phyloP scores from a whole-genome alignment of 2,329 filamentous ascomycete species.

The Xylariomycetidae sp. region DNA sequence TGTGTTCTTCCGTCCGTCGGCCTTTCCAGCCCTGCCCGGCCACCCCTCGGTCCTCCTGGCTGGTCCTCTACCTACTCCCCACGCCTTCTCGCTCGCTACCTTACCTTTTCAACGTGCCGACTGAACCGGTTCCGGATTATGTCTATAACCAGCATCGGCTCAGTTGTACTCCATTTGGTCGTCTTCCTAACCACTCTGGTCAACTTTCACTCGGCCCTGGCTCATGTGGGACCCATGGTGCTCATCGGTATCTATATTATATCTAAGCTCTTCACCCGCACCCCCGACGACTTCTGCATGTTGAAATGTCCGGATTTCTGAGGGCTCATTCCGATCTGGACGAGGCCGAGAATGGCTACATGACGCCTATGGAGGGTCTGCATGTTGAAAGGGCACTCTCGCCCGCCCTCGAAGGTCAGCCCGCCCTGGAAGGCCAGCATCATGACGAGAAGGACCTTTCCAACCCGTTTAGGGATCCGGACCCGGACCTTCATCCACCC shows the following conservation, averaged over 20 bases:
- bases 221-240: slow-evolving; percentile 40
- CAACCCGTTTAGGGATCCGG: slow-evolving; percentile 8
- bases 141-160: slow-evolving; percentile 46
- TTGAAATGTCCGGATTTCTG: slow-evolving; percentile 20
- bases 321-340: slow-evolving; percentile 13
- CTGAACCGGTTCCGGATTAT: slow-evolving; percentile 24
- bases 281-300: slow-evolving; percentile 41
- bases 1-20: too few species aligned
- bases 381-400: slow-evolving; percentile 6
- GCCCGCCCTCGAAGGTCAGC: too few species aligned
- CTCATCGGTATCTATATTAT: slow-evolving; percentile 42
- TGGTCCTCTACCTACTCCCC: too few species aligned
- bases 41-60: too few species aligned
- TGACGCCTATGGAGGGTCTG: slow-evolving; percentile 18
- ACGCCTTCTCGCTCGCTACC: too few species aligned
- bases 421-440: too few species aligned
- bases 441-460: slow-evolving; percentile 10
- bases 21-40: too few species aligned
- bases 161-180: slow-evolving; percentile 44
- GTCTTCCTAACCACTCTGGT: slow-evolving; percentile 49
- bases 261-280: slow-evolving; percentile 39
- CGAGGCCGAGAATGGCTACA: slow-evolving; percentile 20
- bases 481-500: slow-evolving; percentile 3
- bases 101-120: too few species aligned
- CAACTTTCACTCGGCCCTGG: slow-evolving; percentile 46